Evolutionary conservation across 352 stramenopile species (phyloP).

Genomic region (Globisporangium cystogenes): DNA sequence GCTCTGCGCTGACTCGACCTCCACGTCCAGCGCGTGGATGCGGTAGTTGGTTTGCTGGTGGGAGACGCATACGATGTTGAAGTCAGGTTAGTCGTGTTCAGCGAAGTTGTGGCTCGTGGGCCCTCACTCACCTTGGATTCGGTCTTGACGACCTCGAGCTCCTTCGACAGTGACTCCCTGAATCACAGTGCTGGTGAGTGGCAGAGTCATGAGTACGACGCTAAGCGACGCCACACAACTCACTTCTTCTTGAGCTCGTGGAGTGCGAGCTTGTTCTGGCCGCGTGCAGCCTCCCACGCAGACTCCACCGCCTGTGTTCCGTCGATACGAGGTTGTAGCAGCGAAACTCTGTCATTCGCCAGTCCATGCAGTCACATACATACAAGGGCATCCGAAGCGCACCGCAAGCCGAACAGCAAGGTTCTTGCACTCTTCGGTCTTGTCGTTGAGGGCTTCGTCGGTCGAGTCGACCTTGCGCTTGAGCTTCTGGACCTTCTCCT

Average conservation of each 20-base stretch:
- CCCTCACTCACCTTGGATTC: slow-evolving; percentile 48
- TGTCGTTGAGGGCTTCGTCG: slow-evolving; percentile 44
- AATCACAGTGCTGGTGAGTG: background rate
- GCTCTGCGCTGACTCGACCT: slow-evolving; percentile 68
- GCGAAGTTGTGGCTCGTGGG: background rate
- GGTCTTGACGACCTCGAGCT: slow-evolving; percentile 57
- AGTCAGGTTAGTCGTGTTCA: background rate
- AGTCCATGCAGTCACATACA: too few species aligned
- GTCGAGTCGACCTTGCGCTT: slow-evolving; percentile 45
- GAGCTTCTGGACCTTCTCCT: slow-evolving; percentile 72
- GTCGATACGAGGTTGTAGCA: background rate
- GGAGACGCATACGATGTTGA: background rate
- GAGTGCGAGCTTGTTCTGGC: slow-evolving; percentile 70
- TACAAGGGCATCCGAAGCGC: background rate
- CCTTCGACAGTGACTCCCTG: slow-evolving; percentile 59
- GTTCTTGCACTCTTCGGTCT: slow-evolving; percentile 70
- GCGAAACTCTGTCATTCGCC: background rate
- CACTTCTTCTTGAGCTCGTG: slow-evolving; percentile 82
- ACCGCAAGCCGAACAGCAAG: slow-evolving; percentile 55
- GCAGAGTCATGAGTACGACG: background rate
- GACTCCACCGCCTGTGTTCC: slow-evolving; percentile 58
- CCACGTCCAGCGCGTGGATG: slow-evolving; percentile 67
- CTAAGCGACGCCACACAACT: background rate
- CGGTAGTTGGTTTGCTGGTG: slow-evolving; percentile 61
- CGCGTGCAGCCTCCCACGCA: slow-evolving; percentile 69